Evolutionary conservation across 768 basidiomycete species (phyloP).

Genomic region (Myochromella boudieri): DNA sequence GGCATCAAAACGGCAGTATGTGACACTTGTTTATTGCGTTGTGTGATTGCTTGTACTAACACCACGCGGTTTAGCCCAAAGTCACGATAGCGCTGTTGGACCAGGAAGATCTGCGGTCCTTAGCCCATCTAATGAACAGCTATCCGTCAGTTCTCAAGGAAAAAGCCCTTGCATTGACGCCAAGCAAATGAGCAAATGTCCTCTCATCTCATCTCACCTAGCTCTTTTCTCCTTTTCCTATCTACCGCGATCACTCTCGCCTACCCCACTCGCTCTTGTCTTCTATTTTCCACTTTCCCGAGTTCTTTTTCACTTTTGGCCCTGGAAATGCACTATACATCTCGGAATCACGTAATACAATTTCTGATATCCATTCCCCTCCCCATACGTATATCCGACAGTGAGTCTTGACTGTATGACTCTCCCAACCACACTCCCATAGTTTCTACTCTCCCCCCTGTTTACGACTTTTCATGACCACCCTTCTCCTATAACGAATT

Average conservation of each 20-base stretch:
- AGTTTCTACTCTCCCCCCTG: not conserved
- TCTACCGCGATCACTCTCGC: not conserved
- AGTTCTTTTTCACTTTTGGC: not conserved
- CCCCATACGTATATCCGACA: not conserved
- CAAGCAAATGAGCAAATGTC: slow-evolving; percentile 27
- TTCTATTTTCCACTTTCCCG: not conserved
- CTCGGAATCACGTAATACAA: slow-evolving; percentile 1
- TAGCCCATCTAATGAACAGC: slow-evolving; percentile 87
- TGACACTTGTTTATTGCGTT: not conserved
- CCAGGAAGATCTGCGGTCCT: slow-evolving; percentile 78
- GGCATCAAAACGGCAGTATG: slow-evolving; percentile 77
- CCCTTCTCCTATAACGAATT: not conserved
- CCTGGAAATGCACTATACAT: slow-evolving; percentile 1
- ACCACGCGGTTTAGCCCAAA: slow-evolving; percentile 55
- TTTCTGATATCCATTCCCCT: not conserved
- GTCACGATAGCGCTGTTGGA: slow-evolving; percentile 83
- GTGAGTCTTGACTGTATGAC: too few relatives aligned
- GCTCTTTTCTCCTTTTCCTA: not conserved
- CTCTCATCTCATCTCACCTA: not conserved
- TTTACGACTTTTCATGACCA: slow-evolving; percentile 25
- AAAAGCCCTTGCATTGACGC: slow-evolving; percentile 48
- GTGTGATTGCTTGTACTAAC: slow-evolving; percentile 3
- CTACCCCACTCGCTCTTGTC: slow-evolving; percentile 2
- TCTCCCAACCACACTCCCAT: not conserved
- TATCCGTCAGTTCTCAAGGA: slow-evolving; percentile 82